Conservation (phyloP, 768 basidiomycete genomes). For the Naganishia friedmannii region DNA sequence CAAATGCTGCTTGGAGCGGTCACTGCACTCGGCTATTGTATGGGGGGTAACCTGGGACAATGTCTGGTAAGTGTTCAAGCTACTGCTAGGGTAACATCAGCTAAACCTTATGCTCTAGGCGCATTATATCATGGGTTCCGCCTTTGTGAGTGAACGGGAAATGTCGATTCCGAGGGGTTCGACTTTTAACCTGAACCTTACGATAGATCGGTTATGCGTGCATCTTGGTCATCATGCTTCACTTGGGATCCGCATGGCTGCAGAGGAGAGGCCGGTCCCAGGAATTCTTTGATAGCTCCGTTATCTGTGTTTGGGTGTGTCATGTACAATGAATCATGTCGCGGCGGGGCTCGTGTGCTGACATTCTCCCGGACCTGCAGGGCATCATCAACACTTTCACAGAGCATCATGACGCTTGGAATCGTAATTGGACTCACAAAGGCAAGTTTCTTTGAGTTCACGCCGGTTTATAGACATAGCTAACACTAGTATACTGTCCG, state of each 20-base stretch:
- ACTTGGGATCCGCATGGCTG: conserved; percentile 73
- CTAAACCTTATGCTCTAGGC: neutral
- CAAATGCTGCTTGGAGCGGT: conserved; percentile 81
- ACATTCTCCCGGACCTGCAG: conserved; percentile 17
- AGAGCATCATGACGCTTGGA: conserved; percentile 69
- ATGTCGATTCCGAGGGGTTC: no score
- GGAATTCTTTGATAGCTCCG: conserved; percentile 52
- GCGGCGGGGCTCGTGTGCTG: neutral
- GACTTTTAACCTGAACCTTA: neutral
- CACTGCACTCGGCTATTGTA: conserved; percentile 68
- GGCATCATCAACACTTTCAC: conserved; percentile 84
- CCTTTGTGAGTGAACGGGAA: conserved; percentile 56
- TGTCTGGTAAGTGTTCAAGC: conserved; percentile 77
- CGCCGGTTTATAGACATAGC: neutral
- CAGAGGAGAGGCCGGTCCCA: conserved; percentile 44
- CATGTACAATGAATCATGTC: neutral
- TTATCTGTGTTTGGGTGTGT: conserved; percentile 52
- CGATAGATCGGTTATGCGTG: conserved; percentile 69
- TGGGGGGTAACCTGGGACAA: conserved; percentile 72
- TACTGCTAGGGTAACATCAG: neutral
- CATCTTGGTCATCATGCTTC: conserved; percentile 73
- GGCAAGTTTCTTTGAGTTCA: conserved; percentile 44
- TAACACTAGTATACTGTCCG: neutral
- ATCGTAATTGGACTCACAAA: conserved; percentile 70
- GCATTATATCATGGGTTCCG: conserved; percentile 61